Conservation (phyloP, 1,284 basidiomycete genomes). For the Boletellus dicymbophilus region DNA sequence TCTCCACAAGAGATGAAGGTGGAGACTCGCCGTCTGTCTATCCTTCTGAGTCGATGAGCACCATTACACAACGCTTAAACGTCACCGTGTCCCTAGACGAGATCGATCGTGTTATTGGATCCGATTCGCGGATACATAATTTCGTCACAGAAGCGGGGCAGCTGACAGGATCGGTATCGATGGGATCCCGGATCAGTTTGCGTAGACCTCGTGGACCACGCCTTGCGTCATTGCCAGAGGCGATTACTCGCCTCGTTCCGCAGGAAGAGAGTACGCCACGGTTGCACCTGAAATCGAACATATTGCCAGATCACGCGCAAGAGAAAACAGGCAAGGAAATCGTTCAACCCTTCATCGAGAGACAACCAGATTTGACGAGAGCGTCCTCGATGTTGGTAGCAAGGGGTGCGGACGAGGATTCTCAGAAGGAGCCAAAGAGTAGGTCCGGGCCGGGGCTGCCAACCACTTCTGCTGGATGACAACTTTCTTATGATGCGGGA, state of each 20-base stretch:
- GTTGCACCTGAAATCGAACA: constrained; percentile 25
- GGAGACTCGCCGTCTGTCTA: constrained; percentile 27
- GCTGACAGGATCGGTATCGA: constrained; percentile 21
- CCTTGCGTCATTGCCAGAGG: constrained; percentile 17
- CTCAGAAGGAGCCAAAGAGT: constrained; percentile 1
- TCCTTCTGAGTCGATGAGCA: constrained; percentile 25
- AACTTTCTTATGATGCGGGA: background rate
- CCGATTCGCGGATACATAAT: constrained; percentile 21
- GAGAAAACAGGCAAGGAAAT: constrained; percentile 26
- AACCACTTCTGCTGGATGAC: constrained; percentile 3
- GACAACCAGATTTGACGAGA: constrained; percentile 22
- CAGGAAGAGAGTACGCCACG: constrained; percentile 28
- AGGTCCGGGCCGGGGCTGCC: constrained; percentile 21
- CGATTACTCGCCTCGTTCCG: constrained; percentile 8
- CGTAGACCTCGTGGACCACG: constrained; percentile 23
- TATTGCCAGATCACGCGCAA: constrained; percentile 41
- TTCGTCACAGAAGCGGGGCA: constrained; percentile 22
- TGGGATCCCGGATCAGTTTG: constrained; percentile 17
- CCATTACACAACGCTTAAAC: constrained; percentile 20
- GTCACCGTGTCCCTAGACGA: constrained; percentile 26
- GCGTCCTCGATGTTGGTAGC: constrained; percentile 19
- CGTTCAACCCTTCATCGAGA: constrained; percentile 29
- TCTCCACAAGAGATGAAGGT: constrained; percentile 11
- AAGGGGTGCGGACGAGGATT: constrained; percentile 10
- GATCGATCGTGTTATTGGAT: constrained; percentile 28